phyloP scores from a whole-genome alignment of 495 filamentous ascomycete species.

The Aspergillus panamensis region DNA sequence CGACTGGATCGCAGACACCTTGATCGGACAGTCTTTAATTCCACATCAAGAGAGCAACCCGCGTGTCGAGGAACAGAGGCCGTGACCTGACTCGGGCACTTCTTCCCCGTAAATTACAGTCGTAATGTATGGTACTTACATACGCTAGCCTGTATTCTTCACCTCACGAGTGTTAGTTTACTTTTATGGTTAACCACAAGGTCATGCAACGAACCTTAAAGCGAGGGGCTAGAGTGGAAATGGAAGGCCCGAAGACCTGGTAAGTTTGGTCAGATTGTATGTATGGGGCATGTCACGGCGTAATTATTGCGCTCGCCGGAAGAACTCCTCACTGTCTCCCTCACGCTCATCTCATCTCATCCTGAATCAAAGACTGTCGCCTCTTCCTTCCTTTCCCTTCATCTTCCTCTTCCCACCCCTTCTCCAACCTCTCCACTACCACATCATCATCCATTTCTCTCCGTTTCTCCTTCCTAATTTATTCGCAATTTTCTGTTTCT shows the following conservation, averaged over 20 bases:
- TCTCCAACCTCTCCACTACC: background rate
- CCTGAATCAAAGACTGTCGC: constrained; percentile 8
- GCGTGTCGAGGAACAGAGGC: too few species aligned
- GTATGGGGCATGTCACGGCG: background rate
- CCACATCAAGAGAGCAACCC: background rate
- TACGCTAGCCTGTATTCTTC: background rate
- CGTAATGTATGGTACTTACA: background rate
- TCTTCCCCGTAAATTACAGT: background rate
- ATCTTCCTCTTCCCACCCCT: background rate
- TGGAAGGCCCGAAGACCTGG: background rate
- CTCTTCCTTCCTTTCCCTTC: constrained; percentile 23
- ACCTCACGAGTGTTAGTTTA: background rate
- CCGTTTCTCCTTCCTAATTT: background rate
- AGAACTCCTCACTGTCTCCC: constrained; percentile 3
- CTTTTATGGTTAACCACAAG: background rate
- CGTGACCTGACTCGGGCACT: too few species aligned
- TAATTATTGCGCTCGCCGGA: constrained; percentile 9
- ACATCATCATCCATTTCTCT: background rate
- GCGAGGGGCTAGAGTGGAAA: background rate
- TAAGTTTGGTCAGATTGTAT: background rate
- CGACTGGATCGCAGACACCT: too few species aligned
- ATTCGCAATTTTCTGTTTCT: background rate
- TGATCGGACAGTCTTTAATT: background rate
- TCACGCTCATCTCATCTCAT: constrained; percentile 9
- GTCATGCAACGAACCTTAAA: background rate